Conservation (phyloP, 2,329 filamentous ascomycete species). For the Botrytis porri region DNA sequence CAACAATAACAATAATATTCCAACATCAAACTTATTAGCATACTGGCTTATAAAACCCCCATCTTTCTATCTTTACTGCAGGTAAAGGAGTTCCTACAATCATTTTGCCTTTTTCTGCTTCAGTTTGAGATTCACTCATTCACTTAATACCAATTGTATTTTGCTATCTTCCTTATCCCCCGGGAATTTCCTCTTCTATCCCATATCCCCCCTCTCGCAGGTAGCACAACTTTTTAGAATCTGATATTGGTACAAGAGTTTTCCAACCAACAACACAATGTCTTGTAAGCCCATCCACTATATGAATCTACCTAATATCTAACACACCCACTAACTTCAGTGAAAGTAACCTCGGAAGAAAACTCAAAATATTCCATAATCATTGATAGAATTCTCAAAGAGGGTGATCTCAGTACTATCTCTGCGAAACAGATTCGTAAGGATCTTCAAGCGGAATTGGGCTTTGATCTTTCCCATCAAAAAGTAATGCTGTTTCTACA, state of each 20-base stretch:
- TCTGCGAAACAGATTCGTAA: constrained; percentile 42
- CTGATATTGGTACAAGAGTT: not conserved
- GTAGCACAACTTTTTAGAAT: constrained; percentile 17
- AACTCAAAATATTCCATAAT: constrained; percentile 38
- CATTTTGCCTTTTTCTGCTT: not conserved
- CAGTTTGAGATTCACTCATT: constrained; percentile 3
- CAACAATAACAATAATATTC: constrained; percentile 16
- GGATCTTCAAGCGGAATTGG: constrained; percentile 35
- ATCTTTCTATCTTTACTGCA: constrained; percentile 1
- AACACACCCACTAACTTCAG: constrained; percentile 17
- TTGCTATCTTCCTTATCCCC: not conserved
- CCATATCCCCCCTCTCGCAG: constrained; percentile 1
- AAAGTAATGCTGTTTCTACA: constrained; percentile 36
- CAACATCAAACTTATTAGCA: constrained; percentile 7
- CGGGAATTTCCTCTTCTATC: not conserved
- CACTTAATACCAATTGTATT: not conserved
- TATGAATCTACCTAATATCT: not conserved
- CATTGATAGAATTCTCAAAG: constrained; percentile 41
- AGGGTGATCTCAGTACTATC: constrained; percentile 40
- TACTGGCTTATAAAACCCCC: not conserved
- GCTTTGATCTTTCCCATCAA: constrained; percentile 39
- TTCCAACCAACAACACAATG: constrained; percentile 23
- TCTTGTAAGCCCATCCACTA: constrained; percentile 25
- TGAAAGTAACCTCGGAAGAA: constrained; percentile 35
- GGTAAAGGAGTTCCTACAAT: not conserved